Conservation (phyloP, 108 stramenopile genomes). For the Ochromonas danica region DNA sequence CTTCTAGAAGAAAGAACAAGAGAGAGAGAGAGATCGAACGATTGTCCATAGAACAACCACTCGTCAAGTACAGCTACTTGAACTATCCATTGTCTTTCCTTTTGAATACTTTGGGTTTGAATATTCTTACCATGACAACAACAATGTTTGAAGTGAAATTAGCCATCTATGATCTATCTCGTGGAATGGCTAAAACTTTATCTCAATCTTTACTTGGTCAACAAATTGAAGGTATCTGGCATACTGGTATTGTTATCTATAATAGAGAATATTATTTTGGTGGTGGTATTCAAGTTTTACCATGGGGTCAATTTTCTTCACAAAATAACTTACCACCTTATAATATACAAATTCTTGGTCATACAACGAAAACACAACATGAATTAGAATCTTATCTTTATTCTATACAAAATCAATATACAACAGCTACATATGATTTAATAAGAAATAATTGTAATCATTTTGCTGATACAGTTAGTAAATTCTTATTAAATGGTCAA, state of each 20-base stretch:
- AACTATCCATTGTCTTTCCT: too few species aligned
- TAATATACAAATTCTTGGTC: slow-evolving; percentile 45
- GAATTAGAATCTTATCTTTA: slow-evolving; percentile 50
- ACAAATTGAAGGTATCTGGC: slow-evolving; percentile 54
- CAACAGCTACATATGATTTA: slow-evolving; percentile 53
- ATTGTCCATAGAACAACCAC: too few species aligned
- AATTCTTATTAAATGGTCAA: slow-evolving; percentile 46
- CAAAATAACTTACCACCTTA: slow-evolving; percentile 43
- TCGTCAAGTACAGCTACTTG: too few species aligned
- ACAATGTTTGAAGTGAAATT: slow-evolving; percentile 46
- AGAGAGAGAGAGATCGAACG: too few species aligned
- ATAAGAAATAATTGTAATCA: slow-evolving; percentile 58
- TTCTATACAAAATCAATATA: slow-evolving; percentile 42
- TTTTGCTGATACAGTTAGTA: slow-evolving; percentile 46
- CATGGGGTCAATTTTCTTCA: slow-evolving; percentile 18
- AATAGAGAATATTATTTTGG: slow-evolving; percentile 57
- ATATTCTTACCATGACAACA: too few species aligned
- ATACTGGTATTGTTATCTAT: slow-evolving; percentile 49
- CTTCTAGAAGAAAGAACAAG: too few species aligned
- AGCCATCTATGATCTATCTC: slow-evolving; percentile 52
- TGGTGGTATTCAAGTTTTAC: slow-evolving; percentile 46
- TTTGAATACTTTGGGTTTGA: too few species aligned
- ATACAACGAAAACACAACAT: slow-evolving; percentile 39
- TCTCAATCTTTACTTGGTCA: slow-evolving; percentile 49
- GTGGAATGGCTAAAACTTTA: slow-evolving; percentile 50